phyloP scores from a whole-genome alignment of 371 early-diverging fungal species.

The Massospora cicadina region DNA sequence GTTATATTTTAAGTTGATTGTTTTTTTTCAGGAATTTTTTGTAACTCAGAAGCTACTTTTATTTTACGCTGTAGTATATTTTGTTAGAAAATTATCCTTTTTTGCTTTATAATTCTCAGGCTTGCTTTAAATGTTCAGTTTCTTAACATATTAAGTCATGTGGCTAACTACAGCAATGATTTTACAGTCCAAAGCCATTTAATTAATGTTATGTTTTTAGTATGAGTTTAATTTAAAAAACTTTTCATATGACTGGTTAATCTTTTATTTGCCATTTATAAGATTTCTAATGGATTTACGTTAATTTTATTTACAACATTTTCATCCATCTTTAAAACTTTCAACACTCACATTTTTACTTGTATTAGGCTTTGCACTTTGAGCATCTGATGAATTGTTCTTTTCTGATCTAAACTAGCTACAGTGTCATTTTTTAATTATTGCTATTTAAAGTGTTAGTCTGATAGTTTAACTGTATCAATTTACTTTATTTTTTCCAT shows the following conservation, averaged over 20 bases:
- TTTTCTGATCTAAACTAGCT: neutral
- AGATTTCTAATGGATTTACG: neutral
- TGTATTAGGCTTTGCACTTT: neutral
- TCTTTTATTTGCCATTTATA: neutral
- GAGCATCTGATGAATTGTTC: neutral
- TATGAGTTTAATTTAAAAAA: neutral
- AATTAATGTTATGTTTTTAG: neutral
- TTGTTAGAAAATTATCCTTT: no score
- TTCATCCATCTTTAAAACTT: neutral
- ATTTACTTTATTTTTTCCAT: neutral
- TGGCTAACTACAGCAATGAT: no score
- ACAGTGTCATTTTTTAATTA: neutral
- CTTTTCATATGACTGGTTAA: neutral
- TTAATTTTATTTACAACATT: neutral
- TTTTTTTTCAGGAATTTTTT: no score
- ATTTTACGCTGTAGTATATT: no score
- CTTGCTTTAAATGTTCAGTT: no score
- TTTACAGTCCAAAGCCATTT: neutral
- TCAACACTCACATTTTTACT: neutral
- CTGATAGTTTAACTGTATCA: neutral
- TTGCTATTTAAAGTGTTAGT: neutral
- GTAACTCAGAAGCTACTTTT: no score
- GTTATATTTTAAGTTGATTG: no score
- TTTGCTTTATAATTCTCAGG: no score
- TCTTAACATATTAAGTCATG: no score